Evolutionary conservation across 2,329 filamentous ascomycete genomes (phyloP).

Genomic region (Penicillium sp.): DNA sequence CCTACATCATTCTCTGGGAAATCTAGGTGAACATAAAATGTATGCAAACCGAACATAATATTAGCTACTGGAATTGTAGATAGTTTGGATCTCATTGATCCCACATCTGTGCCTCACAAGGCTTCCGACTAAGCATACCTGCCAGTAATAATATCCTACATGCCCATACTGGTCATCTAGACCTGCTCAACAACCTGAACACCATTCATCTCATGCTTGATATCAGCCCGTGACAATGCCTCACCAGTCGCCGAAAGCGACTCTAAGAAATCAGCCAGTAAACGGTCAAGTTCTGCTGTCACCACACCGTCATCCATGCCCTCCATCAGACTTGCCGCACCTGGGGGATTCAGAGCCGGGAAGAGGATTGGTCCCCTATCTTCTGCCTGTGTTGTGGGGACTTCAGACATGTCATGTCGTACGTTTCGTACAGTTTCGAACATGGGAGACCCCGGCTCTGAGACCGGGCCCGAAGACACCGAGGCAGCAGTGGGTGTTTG

Average conservation of each 20-base stretch:
- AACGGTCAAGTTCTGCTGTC: conserved; percentile 39
- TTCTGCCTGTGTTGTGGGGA: conserved; percentile 2
- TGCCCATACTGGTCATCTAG: neutral
- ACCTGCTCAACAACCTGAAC: conserved; percentile 12
- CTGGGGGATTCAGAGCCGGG: conserved; percentile 39
- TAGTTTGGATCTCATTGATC: neutral
- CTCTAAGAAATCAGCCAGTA: conserved; percentile 41
- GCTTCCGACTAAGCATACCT: neutral
- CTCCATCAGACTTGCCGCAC: conserved; percentile 37
- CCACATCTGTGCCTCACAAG: neutral
- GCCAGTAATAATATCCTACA: neutral
- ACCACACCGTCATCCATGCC: conserved; percentile 38
- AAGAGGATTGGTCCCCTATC: conserved; percentile 31
- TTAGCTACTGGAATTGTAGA: neutral
- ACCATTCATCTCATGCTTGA: conserved; percentile 15
- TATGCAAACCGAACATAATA: neutral
- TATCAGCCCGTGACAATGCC: conserved; percentile 23
- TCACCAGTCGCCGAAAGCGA: conserved; percentile 39
- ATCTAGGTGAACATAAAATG: neutral
- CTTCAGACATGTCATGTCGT: conserved; percentile 14
- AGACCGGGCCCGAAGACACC: conserved; percentile 11
- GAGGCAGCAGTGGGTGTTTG: conserved; percentile 13
- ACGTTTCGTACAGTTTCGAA: conserved; percentile 18
- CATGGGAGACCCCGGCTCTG: conserved; percentile 22
- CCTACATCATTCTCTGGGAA: neutral